Conservation (phyloP, 2,329 filamentous ascomycete genomes). For the Xylariaceae sp. region DNA sequence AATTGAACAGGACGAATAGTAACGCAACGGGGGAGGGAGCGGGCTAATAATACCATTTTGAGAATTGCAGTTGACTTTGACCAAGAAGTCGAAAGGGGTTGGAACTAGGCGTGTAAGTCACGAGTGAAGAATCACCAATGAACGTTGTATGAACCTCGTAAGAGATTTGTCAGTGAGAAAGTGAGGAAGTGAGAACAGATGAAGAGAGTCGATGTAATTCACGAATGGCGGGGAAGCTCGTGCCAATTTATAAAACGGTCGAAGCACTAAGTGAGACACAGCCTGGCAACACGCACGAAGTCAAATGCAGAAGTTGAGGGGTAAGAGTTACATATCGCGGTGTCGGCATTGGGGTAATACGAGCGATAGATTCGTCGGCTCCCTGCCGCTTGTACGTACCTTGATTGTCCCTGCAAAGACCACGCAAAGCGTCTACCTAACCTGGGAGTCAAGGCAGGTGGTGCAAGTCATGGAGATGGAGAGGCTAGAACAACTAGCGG, state of each 20-base stretch:
- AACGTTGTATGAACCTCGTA: not conserved
- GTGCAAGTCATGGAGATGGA: not conserved
- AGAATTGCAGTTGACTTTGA: constrained; percentile 15
- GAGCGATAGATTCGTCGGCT: constrained; percentile 14
- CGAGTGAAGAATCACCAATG: not conserved
- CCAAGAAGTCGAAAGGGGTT: constrained; percentile 5
- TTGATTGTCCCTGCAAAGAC: not conserved
- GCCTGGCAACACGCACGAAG: constrained; percentile 8
- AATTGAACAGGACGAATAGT: constrained; percentile 28
- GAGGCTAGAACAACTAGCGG: not conserved
- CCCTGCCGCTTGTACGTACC: constrained; percentile 8
- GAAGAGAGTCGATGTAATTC: not conserved
- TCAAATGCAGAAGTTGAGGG: constrained; percentile 21
- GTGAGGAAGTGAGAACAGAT: not conserved
- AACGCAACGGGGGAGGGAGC: constrained; percentile 46
- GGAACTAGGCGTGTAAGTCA: not conserved
- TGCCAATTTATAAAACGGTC: not conserved
- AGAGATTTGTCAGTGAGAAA: not conserved
- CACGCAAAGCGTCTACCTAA: too few relatives aligned
- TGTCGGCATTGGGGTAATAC: constrained; percentile 20
- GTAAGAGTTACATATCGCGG: constrained; percentile 15
- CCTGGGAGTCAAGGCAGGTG: too few relatives aligned
- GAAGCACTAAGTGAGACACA: constrained; percentile 12
- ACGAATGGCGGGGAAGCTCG: not conserved
- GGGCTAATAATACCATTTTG: constrained; percentile 55